Conservation (phyloP, 345 rosid species). For the Clausena lansium region DNA sequence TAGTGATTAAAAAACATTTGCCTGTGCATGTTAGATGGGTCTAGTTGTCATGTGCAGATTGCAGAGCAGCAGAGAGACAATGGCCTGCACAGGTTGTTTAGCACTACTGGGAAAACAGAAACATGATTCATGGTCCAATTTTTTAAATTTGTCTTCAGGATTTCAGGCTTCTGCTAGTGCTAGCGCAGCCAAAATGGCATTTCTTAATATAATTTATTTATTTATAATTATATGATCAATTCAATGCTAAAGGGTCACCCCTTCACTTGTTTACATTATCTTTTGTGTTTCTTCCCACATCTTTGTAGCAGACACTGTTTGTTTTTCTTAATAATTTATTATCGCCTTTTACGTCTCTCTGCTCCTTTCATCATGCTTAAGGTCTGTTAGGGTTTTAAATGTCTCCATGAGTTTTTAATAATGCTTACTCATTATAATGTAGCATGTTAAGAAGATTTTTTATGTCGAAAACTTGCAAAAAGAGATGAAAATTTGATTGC, state of each 20-base stretch:
- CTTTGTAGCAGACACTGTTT: background rate
- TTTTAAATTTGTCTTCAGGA: background rate
- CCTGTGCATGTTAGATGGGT: slow-evolving; percentile 11
- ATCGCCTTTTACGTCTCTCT: background rate
- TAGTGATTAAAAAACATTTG: background rate
- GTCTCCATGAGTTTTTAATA: too few species aligned
- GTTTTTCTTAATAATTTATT: background rate
- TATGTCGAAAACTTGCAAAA: too few species aligned
- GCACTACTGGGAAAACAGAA: too few species aligned
- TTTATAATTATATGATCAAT: background rate
- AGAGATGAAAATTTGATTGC: too few species aligned
- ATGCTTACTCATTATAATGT: too few species aligned
- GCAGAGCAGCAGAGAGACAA: slow-evolving; percentile 15
- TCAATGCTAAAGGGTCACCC: background rate
- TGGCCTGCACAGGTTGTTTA: slow-evolving; percentile 15
- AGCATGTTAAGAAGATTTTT: too few species aligned
- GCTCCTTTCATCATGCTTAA: too few species aligned
- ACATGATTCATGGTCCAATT: background rate
- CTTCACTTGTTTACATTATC: slow-evolving; percentile 5
- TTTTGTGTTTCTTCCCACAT: background rate
- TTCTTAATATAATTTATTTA: background rate
- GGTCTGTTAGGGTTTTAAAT: too few species aligned
- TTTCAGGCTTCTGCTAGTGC: background rate
- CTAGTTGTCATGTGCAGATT: slow-evolving; percentile 20
- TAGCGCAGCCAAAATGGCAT: slow-evolving; percentile 3